Percentiles rank a stretch among this genome's conserved stretches.
Evolutionary conservation across 1,284 basidiomycete species (phyloP).

Genomic region (Abortiporus biennis): DNA sequence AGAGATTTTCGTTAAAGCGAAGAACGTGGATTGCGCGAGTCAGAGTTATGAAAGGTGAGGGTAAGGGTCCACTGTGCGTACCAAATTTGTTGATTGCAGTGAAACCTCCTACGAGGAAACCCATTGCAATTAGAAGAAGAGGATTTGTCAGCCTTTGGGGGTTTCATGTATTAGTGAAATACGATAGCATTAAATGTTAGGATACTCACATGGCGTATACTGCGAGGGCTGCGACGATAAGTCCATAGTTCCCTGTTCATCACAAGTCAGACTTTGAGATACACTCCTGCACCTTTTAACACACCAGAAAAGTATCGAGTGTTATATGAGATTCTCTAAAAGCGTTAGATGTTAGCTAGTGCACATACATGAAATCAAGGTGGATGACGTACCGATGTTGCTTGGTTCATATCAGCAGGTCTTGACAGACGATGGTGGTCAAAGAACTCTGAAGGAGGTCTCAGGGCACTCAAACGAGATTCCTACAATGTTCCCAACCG

Average conservation of each 20-base stretch:
- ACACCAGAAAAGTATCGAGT: slow-evolving; percentile 85
- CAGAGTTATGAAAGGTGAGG: slow-evolving; percentile 2
- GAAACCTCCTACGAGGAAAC: slow-evolving; percentile 91
- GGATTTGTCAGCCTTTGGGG: slow-evolving; percentile 63
- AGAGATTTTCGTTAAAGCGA: neutral
- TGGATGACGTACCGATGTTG: slow-evolving; percentile 52
- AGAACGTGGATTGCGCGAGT: slow-evolving; percentile 4
- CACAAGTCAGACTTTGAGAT: neutral
- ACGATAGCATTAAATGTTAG: too few relatives aligned
- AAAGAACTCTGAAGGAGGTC: slow-evolving; percentile 81
- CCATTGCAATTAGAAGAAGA: slow-evolving; percentile 77
- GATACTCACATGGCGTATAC: slow-evolving; percentile 83
- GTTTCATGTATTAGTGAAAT: slow-evolving; percentile 5
- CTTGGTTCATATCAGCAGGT: slow-evolving; percentile 68
- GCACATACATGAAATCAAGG: slow-evolving; percentile 1
- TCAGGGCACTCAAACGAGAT: slow-evolving; percentile 77
- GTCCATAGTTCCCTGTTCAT: slow-evolving; percentile 76
- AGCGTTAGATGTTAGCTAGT: slow-evolving; percentile 6
- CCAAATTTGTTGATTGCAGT: slow-evolving; percentile 86
- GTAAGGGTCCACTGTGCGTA: slow-evolving; percentile 35
- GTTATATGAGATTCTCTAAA: slow-evolving; percentile 89
- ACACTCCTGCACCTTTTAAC: neutral
- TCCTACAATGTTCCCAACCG: slow-evolving; percentile 42
- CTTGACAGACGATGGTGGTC: slow-evolving; percentile 85
- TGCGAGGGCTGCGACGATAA: slow-evolving; percentile 77